Percentiles rank a stretch among this genome's conserved stretches.
Evolutionary conservation across 2,329 filamentous ascomycete species (phyloP).

Genomic region (Ascochyta rabiei): DNA sequence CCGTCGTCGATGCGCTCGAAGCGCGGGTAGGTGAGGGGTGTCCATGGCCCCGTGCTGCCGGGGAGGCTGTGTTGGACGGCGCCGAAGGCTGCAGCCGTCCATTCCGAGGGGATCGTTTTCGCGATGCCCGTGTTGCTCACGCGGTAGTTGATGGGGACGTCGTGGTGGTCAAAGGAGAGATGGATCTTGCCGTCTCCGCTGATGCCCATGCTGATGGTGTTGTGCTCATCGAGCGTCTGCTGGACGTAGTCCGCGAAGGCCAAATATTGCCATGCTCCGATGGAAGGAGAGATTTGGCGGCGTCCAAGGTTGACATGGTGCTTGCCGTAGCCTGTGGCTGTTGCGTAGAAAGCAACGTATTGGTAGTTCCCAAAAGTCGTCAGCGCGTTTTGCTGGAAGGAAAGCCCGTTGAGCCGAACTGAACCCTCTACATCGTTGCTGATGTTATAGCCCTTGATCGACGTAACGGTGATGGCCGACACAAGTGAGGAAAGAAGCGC

Average conservation of each 20-base stretch:
- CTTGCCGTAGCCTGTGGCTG: conserved; percentile 39
- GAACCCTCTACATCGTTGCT: conserved; percentile 43
- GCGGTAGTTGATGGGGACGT: conserved; percentile 45
- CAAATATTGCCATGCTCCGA: conserved; percentile 53
- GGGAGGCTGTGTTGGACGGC: conserved; percentile 38
- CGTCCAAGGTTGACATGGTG: conserved; percentile 55
- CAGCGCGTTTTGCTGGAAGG: conserved; percentile 58
- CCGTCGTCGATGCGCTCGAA: conserved; percentile 50
- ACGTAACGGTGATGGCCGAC: conserved; percentile 33
- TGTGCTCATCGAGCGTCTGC: conserved; percentile 59
- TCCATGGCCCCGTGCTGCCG: conserved; percentile 42
- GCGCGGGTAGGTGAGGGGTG: conserved; percentile 57
- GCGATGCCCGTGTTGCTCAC: conserved; percentile 40
- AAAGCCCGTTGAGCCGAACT: conserved; percentile 54
- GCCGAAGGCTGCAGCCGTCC: conserved; percentile 38
- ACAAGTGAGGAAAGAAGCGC: conserved; percentile 20
- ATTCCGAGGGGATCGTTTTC: conserved; percentile 35
- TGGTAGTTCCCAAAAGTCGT: conserved; percentile 57
- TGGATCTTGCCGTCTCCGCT: conserved; percentile 61
- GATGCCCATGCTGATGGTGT: conserved; percentile 60
- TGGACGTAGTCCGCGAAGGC: conserved; percentile 59
- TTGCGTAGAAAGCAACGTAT: conserved; percentile 56
- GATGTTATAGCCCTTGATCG: conserved; percentile 38
- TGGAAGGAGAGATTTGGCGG: conserved; percentile 48
- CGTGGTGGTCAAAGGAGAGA: conserved; percentile 60